Percentiles rank a stretch among this genome's conserved stretches.
phyloP scores from a whole-genome alignment of 805 yeast genomes.

The Ogataea kodamae region DNA sequence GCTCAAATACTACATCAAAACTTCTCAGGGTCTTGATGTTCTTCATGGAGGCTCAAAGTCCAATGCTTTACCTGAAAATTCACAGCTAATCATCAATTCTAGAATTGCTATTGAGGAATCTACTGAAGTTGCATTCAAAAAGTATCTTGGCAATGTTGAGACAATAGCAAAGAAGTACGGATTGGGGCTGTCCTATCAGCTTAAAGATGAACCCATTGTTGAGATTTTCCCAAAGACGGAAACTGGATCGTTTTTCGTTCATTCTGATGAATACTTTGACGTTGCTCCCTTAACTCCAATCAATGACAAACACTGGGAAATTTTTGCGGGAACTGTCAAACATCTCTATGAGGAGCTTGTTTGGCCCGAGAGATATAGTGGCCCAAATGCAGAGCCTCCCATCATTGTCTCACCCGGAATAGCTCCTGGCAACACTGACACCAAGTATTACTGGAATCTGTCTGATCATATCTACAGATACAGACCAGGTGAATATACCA shows the following conservation, averaged over 20 bases:
- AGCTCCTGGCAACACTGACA: constrained; percentile 61
- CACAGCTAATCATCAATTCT: constrained; percentile 51
- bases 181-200: constrained; percentile 41
- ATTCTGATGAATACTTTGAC: constrained; percentile 25
- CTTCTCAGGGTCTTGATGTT: constrained; percentile 64
- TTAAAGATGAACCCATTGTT: constrained; percentile 27
- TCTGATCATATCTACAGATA: constrained; percentile 54
- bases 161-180: constrained; percentile 44
- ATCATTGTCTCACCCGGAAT: constrained; percentile 44
- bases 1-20: constrained; percentile 43
- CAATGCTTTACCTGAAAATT: constrained; percentile 69
- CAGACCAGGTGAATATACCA: constrained; percentile 40
- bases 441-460: constrained; percentile 55
- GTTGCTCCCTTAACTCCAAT: constrained; percentile 41
- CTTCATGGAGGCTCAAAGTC: constrained; percentile 67
- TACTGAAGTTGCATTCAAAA: constrained; percentile 39
- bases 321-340: constrained; percentile 51
- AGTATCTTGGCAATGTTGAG: constrained; percentile 35
- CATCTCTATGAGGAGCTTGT: constrained; percentile 52
- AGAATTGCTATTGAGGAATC: constrained; percentile 57
- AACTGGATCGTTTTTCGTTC: constrained; percentile 43
- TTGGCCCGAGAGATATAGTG: constrained; percentile 26
- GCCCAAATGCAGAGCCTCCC: constrained; percentile 15
- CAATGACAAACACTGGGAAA: constrained; percentile 36
- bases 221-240: constrained; percentile 27